Conservation (phyloP, 2,329 filamentous ascomycete species). For the Penicillium occitanis region DNA sequence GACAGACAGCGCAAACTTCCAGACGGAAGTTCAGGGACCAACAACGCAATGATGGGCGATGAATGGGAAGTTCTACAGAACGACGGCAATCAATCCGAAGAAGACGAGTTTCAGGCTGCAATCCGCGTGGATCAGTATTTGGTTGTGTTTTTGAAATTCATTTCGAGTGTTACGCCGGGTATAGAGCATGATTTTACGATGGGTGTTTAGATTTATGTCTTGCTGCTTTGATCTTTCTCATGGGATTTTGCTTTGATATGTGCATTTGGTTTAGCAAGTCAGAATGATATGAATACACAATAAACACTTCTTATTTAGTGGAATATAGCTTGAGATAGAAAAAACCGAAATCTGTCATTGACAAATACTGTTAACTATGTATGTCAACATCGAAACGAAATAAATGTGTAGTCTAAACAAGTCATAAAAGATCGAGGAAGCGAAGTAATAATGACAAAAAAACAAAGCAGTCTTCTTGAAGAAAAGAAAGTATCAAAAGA, state of each 20-base stretch:
- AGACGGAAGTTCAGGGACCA: neutral
- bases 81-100: conserved; percentile 47
- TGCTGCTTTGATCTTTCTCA: neutral
- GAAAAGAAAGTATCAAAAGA: neutral
- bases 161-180: conserved; percentile 87
- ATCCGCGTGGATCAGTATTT: conserved; percentile 54
- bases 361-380: conserved; percentile 1
- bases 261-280: neutral
- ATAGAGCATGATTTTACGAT: conserved; percentile 99
- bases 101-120: conserved; percentile 47
- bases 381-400: conserved; percentile 5
- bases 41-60: conserved; percentile 40
- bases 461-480: neutral
- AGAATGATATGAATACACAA: neutral
- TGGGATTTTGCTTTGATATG: neutral
- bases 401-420: conserved; percentile 7
- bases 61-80: conserved; percentile 63
- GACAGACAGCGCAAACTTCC: conserved; percentile 31
- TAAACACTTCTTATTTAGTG: neutral
- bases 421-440: neutral
- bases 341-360: conserved; percentile 6
- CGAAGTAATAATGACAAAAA: neutral
- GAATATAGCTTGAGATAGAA: neutral
- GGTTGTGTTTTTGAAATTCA: conserved; percentile 62
- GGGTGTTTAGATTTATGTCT: conserved; percentile 62